A percentile compares a stretch with the other conserved stretches of the same genome.
phyloP scores from a whole-genome alignment of 768 basidiomycete genomes.

The Amanita inopinata region DNA sequence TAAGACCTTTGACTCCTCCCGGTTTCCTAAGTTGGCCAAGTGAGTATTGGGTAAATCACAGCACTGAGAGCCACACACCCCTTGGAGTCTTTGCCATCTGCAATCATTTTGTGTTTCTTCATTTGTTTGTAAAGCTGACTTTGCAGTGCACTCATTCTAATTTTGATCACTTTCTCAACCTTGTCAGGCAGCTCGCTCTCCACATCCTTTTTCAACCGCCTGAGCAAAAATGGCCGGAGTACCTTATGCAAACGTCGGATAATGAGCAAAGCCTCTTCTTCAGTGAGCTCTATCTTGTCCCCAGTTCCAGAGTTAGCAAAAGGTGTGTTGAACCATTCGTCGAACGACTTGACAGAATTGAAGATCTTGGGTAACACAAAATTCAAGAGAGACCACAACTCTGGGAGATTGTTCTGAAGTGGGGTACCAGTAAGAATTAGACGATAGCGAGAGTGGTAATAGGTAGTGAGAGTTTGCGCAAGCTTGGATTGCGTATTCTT shows the following conservation, averaged over 20 bases:
- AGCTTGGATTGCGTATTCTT: constrained; percentile 92
- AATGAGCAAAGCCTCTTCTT: constrained; percentile 97
- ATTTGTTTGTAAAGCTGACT: constrained; percentile 92
- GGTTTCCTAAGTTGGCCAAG: constrained; percentile 37
- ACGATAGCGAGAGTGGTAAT: constrained; percentile 87
- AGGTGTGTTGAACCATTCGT: constrained; percentile 99
- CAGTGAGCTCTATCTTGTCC: constrained; percentile 98
- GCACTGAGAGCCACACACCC: constrained; percentile 46
- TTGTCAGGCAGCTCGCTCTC: constrained; percentile 94
- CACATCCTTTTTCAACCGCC: constrained; percentile 92
- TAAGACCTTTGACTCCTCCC: constrained; percentile 77
- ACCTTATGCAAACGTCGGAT: constrained; percentile 96
- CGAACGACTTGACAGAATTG: constrained; percentile 98
- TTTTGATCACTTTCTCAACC: constrained; percentile 96
- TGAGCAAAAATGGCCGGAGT: constrained; percentile 85
- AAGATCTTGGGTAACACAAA: constrained; percentile 93
- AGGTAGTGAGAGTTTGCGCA: constrained; percentile 80
- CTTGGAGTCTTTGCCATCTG: constrained; percentile 65
- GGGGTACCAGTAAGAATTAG: constrained; percentile 95
- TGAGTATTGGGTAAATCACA: not conserved
- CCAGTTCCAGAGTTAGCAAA: constrained; percentile 97
- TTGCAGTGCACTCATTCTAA: constrained; percentile 89
- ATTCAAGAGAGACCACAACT: constrained; percentile 92
- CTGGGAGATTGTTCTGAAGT: constrained; percentile 93
- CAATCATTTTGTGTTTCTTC: constrained; percentile 98